Conservation (phyloP, 2,329 filamentous ascomycete genomes). For the Aspergillus sp. region DNA sequence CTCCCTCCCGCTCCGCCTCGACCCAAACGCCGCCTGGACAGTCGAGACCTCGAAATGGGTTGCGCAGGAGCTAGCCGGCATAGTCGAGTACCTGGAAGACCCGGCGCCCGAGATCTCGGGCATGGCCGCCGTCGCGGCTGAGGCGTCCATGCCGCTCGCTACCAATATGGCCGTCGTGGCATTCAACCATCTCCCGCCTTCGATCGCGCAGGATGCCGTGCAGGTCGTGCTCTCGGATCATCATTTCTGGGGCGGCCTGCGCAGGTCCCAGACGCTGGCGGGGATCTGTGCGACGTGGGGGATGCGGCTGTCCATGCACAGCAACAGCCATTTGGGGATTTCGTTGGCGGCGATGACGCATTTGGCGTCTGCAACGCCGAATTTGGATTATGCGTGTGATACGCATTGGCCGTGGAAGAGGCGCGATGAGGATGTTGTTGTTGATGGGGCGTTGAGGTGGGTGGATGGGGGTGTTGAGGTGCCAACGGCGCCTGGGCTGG, state of each 20-base stretch:
- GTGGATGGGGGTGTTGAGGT: constrained; percentile 37
- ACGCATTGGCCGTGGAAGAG: constrained; percentile 50
- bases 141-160: constrained; percentile 43
- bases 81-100: constrained; percentile 43
- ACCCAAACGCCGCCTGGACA: constrained; percentile 5
- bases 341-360: constrained; percentile 47
- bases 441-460: constrained; percentile 40
- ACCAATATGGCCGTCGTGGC: constrained; percentile 48
- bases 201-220: constrained; percentile 41
- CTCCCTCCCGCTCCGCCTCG: constrained; percentile 26
- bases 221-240: constrained; percentile 46
- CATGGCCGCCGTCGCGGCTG: constrained; percentile 45
- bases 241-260: constrained; percentile 47
- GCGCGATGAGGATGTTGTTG: constrained; percentile 43
- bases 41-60: constrained; percentile 7
- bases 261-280: constrained; percentile 41
- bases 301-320: constrained; percentile 46
- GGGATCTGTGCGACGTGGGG: constrained; percentile 37
- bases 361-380: constrained; percentile 42
- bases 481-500: constrained; percentile 37
- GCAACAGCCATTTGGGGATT: constrained; percentile 46
- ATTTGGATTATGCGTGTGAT: constrained; percentile 46
- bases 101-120: constrained; percentile 44
- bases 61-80: constrained; percentile 9
- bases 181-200: constrained; percentile 41